Percentiles rank a stretch among this genome's conserved stretches.
Evolutionary conservation across 2,329 filamentous ascomycete species (phyloP).

Genomic region (Nigrograna mackinnonii): DNA sequence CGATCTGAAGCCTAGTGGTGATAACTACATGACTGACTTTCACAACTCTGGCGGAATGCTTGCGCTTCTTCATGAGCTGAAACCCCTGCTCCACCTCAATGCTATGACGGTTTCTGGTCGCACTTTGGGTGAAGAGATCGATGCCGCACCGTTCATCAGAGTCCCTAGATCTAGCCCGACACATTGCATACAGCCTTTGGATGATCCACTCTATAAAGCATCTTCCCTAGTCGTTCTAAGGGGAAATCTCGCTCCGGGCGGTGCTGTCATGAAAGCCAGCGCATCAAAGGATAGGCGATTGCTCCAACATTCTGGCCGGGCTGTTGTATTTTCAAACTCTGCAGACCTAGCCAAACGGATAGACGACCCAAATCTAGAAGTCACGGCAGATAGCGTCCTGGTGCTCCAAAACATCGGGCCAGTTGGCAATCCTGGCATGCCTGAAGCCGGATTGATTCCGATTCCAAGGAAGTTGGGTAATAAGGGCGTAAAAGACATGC

Average conservation of each 20-base stretch:
- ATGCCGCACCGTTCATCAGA: conserved; percentile 72
- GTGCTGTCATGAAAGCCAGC: conserved; percentile 90
- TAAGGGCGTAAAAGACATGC: conserved; percentile 56
- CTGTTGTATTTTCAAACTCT: conserved; percentile 82
- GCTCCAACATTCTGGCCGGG: conserved; percentile 76
- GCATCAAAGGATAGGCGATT: conserved; percentile 75
- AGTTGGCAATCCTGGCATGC: conserved; percentile 90
- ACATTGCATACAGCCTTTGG: conserved; percentile 54
- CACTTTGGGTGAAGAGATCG: conserved; percentile 77
- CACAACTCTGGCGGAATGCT: conserved; percentile 82
- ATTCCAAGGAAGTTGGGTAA: conserved; percentile 67
- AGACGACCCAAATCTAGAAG: conserved; percentile 67
- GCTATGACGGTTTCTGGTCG: conserved; percentile 60
- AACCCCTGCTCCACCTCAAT: conserved; percentile 75
- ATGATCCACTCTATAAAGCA: conserved; percentile 77
- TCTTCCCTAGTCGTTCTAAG: conserved; percentile 84
- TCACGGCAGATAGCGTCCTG: conserved; percentile 77
- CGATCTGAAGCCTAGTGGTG: conserved; percentile 79
- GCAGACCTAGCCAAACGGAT: conserved; percentile 73
- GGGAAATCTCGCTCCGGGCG: conserved; percentile 83
- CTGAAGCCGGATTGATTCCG: conserved; percentile 83
- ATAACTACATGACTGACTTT: conserved; percentile 85
- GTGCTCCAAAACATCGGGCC: conserved; percentile 90
- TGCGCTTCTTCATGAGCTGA: conserved; percentile 78
- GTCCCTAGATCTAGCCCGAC: conserved; percentile 11